Conservation (phyloP, 306 rosid genomes). For the Vachellia pachyceras region DNA sequence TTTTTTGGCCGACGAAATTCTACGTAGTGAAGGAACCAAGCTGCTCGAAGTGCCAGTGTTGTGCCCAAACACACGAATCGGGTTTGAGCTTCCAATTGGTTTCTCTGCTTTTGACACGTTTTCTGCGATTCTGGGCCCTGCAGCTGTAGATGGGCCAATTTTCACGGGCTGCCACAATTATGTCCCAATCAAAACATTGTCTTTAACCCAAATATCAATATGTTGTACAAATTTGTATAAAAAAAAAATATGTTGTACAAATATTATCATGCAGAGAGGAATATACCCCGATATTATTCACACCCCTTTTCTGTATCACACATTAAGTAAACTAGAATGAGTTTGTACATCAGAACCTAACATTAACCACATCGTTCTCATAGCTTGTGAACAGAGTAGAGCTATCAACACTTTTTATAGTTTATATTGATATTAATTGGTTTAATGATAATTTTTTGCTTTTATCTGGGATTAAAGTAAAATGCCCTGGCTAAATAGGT, state of each 20-base stretch:
- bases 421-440: background rate
- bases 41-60: conserved; percentile 57
- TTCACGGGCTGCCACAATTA: conserved; percentile 52
- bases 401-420: background rate
- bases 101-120: conserved; percentile 44
- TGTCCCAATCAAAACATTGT: conserved; percentile 34
- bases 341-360: background rate
- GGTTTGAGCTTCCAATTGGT: conserved; percentile 43
- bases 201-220: conserved; percentile 16
- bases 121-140: conserved; percentile 39
- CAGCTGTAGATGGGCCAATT: conserved; percentile 52
- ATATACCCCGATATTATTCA: background rate
- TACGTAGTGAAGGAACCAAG: conserved; percentile 63
- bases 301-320: background rate
- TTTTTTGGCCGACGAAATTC: conserved; percentile 61
- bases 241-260: conserved; percentile 13
- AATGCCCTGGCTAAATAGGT: conserved; percentile 18
- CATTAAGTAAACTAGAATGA: background rate
- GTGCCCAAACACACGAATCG: conserved; percentile 47
- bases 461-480: background rate
- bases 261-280: conserved; percentile 26
- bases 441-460: background rate
- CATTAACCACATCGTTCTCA: background rate
- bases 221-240: conserved; percentile 22
- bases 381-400: background rate